phyloP scores from a whole-genome alignment of 78 protist genomes.

The Dictyostelium purpureum region DNA sequence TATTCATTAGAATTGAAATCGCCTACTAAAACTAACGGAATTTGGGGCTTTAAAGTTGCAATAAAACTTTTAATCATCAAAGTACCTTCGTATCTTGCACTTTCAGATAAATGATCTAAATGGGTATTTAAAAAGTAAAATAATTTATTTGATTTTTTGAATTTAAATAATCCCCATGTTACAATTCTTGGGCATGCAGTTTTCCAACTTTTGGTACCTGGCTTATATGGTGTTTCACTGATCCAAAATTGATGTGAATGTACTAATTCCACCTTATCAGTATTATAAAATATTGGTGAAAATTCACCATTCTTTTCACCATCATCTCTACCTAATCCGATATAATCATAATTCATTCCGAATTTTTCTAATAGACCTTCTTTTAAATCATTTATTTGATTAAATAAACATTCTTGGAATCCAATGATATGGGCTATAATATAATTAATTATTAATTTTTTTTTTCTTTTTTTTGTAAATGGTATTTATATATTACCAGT shows the following conservation, averaged over 20 bases:
- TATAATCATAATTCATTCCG: neutral
- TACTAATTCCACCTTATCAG: neutral
- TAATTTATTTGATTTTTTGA: neutral
- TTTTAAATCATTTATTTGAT: slow-evolving; percentile 40
- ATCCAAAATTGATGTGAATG: slow-evolving; percentile 30
- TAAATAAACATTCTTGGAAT: slow-evolving; percentile 63
- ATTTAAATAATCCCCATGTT: slow-evolving; percentile 22
- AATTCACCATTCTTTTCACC: slow-evolving; percentile 47
- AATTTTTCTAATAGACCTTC: neutral
- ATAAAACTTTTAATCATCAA: slow-evolving; percentile 40
- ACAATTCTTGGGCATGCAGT: slow-evolving; percentile 12
- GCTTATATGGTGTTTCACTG: neutral
- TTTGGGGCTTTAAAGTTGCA: neutral
- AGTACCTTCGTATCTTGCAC: slow-evolving; percentile 25
- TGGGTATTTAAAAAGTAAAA: slow-evolving; percentile 46
- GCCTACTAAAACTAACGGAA: slow-evolving; percentile 9
- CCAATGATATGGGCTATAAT: slow-evolving; percentile 22
- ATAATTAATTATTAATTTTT: neutral
- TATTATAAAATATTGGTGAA: slow-evolving; percentile 54
- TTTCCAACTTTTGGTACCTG: slow-evolving; percentile 22
- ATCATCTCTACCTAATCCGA: slow-evolving; percentile 71
- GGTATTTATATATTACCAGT: neutral
- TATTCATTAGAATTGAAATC: slow-evolving; percentile 19
- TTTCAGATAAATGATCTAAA: slow-evolving; percentile 24
- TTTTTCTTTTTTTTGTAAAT: neutral